Conservation (phyloP, 1,139 yeast species). For the Suhomyces atakaporum region DNA sequence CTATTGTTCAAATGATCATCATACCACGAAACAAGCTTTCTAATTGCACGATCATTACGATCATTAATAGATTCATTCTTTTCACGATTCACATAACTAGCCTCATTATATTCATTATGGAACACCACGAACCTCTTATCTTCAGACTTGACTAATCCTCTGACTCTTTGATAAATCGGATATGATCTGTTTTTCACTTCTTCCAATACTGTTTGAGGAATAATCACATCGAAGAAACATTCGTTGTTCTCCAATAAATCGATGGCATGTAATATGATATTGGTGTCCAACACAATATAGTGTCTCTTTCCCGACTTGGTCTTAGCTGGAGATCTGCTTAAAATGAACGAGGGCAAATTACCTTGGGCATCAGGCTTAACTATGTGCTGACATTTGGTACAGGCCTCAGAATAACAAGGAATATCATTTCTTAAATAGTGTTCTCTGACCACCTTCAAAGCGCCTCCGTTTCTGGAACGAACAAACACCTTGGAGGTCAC, state of each 20-base stretch:
- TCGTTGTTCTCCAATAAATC: constrained; percentile 79
- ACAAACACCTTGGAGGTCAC: constrained; percentile 92
- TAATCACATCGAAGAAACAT: constrained; percentile 83
- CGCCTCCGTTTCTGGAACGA: constrained; percentile 85
- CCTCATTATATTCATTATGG: constrained; percentile 86
- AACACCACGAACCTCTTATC: constrained; percentile 86
- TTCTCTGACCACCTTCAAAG: constrained; percentile 88
- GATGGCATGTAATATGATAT: constrained; percentile 84
- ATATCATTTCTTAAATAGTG: constrained; percentile 91
- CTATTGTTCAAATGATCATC: constrained; percentile 55
- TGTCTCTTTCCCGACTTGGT: constrained; percentile 49
- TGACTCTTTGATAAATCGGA: constrained; percentile 83
- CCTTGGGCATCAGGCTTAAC: constrained; percentile 59
- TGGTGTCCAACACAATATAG: constrained; percentile 84
- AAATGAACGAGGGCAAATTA: constrained; percentile 49
- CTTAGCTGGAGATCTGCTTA: constrained; percentile 52
- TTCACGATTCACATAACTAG: constrained; percentile 65
- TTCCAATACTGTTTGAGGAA: constrained; percentile 93
- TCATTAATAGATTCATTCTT: constrained; percentile 80
- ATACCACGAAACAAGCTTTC: constrained; percentile 76
- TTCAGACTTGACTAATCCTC: constrained; percentile 74
- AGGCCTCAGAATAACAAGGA: constrained; percentile 80
- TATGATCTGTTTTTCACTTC: constrained; percentile 87
- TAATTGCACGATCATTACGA: constrained; percentile 87
- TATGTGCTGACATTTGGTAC: constrained; percentile 61